Conservation (phyloP, 768 basidiomycete genomes). For the Tylopilus balloui region DNA sequence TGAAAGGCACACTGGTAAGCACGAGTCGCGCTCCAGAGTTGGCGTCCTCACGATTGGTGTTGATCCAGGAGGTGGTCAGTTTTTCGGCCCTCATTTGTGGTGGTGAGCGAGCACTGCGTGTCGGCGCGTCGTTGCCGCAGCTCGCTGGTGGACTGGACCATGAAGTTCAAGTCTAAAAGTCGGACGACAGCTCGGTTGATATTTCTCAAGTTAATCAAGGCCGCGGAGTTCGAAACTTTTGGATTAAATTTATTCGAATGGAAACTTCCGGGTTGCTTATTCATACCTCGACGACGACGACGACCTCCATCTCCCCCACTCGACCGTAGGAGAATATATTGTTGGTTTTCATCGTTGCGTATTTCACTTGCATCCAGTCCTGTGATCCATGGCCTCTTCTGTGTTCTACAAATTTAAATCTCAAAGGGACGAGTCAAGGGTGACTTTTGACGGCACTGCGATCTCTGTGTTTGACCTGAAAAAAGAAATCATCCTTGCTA, state of each 20-base stretch:
- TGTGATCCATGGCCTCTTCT: slow-evolving; percentile 71
- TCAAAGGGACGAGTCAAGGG: slow-evolving; percentile 88
- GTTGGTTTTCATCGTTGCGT: slow-evolving; percentile 14
- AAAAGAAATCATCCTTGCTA: slow-evolving; percentile 95
- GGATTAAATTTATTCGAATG: background rate
- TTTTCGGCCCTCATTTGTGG: slow-evolving; percentile 70
- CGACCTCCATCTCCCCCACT: slow-evolving; percentile 2
- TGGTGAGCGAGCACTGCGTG: slow-evolving; percentile 18
- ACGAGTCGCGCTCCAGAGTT: background rate
- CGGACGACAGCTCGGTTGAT: slow-evolving; percentile 6
- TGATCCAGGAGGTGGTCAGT: slow-evolving; percentile 69
- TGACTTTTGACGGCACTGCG: slow-evolving; percentile 97
- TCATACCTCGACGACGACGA: slow-evolving; percentile 18
- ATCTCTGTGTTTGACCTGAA: slow-evolving; percentile 99
- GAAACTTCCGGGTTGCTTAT: slow-evolving; percentile 5
- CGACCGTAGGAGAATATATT: slow-evolving; percentile 23
- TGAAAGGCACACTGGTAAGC: slow-evolving; percentile 29
- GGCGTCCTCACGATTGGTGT: slow-evolving; percentile 49
- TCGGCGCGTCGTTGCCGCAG: slow-evolving; percentile 31
- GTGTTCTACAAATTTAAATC: slow-evolving; percentile 99
- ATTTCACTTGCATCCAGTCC: slow-evolving; percentile 8
- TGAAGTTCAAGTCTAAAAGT: slow-evolving; percentile 10
- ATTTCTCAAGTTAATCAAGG: slow-evolving; percentile 5
- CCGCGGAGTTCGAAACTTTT: slow-evolving; percentile 12
- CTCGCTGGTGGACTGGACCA: slow-evolving; percentile 25